Percentiles rank a stretch among this genome's conserved stretches.
Conservation (phyloP, 352 stramenopile species). For the Globisporangium splendens region DNA sequence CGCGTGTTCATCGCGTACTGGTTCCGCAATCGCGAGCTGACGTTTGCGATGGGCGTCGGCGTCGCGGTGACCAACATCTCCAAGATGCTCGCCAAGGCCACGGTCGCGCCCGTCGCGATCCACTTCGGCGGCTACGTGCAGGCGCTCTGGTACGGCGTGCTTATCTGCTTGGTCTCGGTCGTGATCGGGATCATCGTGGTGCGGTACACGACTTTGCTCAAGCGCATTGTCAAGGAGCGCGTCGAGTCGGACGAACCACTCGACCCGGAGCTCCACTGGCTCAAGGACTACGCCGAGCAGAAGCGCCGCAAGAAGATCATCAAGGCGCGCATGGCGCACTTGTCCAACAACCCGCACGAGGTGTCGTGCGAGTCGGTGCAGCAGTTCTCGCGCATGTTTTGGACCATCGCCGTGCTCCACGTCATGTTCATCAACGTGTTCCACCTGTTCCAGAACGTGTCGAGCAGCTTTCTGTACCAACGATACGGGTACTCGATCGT, state of each 20-base stretch:
- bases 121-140: conserved; percentile 84
- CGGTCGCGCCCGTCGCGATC: conserved; percentile 78
- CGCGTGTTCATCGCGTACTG: conserved; percentile 83
- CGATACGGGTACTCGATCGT: conserved; percentile 83
- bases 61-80: conserved; percentile 89
- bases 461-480: conserved; percentile 83
- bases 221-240: conserved; percentile 59
- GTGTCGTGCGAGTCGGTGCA: conserved; percentile 62
- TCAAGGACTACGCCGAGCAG: conserved; percentile 65
- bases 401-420: conserved; percentile 80
- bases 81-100: conserved; percentile 91
- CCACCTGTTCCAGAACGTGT: conserved; percentile 91
- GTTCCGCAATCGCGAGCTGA: conserved; percentile 82
- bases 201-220: conserved; percentile 56
- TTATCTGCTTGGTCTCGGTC: conserved; percentile 53
- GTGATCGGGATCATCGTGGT: conserved; percentile 53
- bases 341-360: conserved; percentile 11
- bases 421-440: conserved; percentile 90
- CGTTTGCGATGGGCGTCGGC: conserved; percentile 84
- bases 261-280: conserved; percentile 57
- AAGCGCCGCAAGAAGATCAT: conserved; percentile 56
- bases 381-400: conserved; percentile 85
- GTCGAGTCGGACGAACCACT: conserved; percentile 51
- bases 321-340: background rate
- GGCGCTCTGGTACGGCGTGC: conserved; percentile 78